phyloP scores from a whole-genome alignment of 2,329 filamentous ascomycete species.

The Sclerotinia trifoliorum region DNA sequence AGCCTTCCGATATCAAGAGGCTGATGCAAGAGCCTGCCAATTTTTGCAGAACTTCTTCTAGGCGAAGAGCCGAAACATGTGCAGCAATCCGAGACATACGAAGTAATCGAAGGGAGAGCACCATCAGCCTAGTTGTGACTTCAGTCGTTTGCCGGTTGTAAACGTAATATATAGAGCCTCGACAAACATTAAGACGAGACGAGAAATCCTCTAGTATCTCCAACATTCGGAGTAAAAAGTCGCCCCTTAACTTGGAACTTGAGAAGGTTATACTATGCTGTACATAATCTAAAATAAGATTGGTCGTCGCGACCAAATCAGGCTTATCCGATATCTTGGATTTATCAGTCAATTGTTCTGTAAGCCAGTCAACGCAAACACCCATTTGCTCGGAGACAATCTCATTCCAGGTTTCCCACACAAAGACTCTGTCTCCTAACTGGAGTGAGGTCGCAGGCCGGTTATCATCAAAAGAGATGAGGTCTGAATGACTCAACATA shows the following conservation, averaged over 20 bases:
- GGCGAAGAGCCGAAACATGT: slow-evolving; percentile 38
- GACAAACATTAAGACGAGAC: slow-evolving; percentile 25
- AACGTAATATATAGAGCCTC: not conserved
- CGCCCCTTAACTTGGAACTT: slow-evolving; percentile 20
- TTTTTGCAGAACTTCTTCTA: slow-evolving; percentile 51
- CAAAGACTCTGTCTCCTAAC: slow-evolving; percentile 50
- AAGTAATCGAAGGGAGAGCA: slow-evolving; percentile 44
- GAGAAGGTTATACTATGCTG: slow-evolving; percentile 33
- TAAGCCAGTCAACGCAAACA: slow-evolving; percentile 58
- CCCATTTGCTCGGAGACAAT: slow-evolving; percentile 61
- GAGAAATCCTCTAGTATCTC: slow-evolving; percentile 35
- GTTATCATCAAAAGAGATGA: slow-evolving; percentile 25
- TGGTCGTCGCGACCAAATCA: slow-evolving; percentile 25
- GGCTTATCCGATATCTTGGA: not conserved
- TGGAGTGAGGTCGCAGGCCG: slow-evolving; percentile 44
- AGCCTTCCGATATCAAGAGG: slow-evolving; percentile 46
- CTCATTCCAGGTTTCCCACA: slow-evolving; percentile 58
- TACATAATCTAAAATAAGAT: slow-evolving; percentile 37
- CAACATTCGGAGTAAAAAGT: slow-evolving; percentile 36
- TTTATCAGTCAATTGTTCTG: slow-evolving; percentile 43
- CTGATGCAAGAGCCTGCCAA: slow-evolving; percentile 44
- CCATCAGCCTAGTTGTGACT: slow-evolving; percentile 32
- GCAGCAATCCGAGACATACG: slow-evolving; percentile 43
- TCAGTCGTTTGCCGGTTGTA: slow-evolving; percentile 25
- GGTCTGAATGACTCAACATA: slow-evolving; percentile 35